Conservation (phyloP, 106 monocot species). For the Cymbidium sinense region DNA sequence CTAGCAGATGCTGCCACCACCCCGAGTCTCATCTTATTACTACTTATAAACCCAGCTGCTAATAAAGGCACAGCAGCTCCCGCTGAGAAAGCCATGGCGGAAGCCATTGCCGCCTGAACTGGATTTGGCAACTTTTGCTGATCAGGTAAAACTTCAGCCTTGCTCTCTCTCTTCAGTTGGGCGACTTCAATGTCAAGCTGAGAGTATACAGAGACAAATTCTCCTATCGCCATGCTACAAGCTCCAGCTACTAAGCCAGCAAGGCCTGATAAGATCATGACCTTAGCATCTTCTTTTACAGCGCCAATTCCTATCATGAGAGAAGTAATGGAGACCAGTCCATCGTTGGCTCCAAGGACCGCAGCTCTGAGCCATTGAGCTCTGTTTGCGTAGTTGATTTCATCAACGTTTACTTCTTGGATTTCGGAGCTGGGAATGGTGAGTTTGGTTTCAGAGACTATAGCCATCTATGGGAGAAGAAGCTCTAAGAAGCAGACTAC, state of each 20-base stretch:
- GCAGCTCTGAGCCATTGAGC: slow-evolving; percentile 73
- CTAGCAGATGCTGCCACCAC: slow-evolving; percentile 42
- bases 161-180: slow-evolving; percentile 24
- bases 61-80: slow-evolving; percentile 59
- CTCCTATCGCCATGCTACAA: slow-evolving; percentile 82
- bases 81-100: slow-evolving; percentile 50
- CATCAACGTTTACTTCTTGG: not conserved
- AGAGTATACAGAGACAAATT: slow-evolving; percentile 66
- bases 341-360: slow-evolving; percentile 73
- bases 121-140: slow-evolving; percentile 31
- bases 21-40: slow-evolving; percentile 36
- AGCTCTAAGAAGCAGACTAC: not conserved
- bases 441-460: slow-evolving; percentile 23
- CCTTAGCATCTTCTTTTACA: slow-evolving; percentile 32
- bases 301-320: slow-evolving; percentile 75
- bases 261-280: slow-evolving; percentile 51
- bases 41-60: slow-evolving; percentile 40
- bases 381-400: slow-evolving; percentile 21
- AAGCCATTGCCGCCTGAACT: slow-evolving; percentile 60
- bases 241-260: slow-evolving; percentile 71
- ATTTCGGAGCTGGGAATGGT: slow-evolving; percentile 18
- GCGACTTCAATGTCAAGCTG: slow-evolving; percentile 62
- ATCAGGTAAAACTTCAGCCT: not conserved
- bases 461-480: slow-evolving; percentile 14
- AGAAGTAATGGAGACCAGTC: slow-evolving; percentile 66